Evolutionary conservation across 352 stramenopile genomes (phyloP), one percentile per base, ranked within the genome.

Genomic region (Phytophthora pluvialis): DNA sequence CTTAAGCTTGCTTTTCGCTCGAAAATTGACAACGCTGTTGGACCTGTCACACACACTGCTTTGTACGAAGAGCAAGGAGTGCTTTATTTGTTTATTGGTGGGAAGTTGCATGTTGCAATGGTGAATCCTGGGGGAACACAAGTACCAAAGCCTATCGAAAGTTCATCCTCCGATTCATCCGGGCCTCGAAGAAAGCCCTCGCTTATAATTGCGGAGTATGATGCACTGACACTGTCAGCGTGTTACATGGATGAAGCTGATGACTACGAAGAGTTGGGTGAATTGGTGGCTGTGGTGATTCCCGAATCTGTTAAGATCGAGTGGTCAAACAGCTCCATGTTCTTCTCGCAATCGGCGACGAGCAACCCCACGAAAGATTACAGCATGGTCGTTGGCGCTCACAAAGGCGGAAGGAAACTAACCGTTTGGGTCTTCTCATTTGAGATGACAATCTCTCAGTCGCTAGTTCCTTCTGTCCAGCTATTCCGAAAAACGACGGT

Each of bases 391-490:
- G 16, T 89, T 69, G 84, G 78, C 13, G 25, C 88, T n/a, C 70
- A 77, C 28, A 63, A 64, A 40, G 64, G 54, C 6, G 71, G 76
- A 12, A 61, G 16, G 36, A 71, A 77, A 21, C 31, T 92, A n/a
- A 57, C 75, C 15, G 44, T 89, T 15, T 92, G 83, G 81, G 64
- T 89, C 3, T 90, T 92, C 49, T 75, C 80, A 6, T 74, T 90
- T 16, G 69, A 73, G 1, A 21, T 42, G 13, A 61, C 12, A 48
- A 13, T 38, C 18, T 49, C 36, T 13, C 51, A 58, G 18, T 40
- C 56, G 9, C 31, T 53, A 47, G 32, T 35, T 29, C 42, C 33
- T 50, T 62, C 68, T 32, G 38, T 85, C 2, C 42, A 85, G 28
- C 46, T 90, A 9, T 89, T 85, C 16, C 66, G 73, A 15, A 86